Conservation (phyloP, 352 stramenopile species). For the Phytophthora meadii region DNA sequence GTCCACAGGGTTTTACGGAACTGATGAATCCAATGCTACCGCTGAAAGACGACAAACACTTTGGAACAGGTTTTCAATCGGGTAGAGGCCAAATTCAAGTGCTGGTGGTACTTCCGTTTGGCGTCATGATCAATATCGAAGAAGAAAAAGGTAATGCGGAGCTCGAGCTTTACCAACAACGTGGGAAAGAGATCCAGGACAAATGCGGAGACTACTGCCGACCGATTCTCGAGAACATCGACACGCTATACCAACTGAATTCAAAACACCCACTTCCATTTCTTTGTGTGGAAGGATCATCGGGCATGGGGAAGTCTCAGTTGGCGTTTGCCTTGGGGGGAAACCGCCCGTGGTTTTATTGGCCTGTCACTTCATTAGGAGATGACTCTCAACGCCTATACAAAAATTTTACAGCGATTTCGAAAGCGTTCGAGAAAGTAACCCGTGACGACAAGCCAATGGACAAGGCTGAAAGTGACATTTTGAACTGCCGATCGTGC, state of each 20-base stretch:
- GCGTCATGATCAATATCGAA: too few species aligned
- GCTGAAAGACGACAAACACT: too few species aligned
- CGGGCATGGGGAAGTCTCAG: conserved; percentile 2
- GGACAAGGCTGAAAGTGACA: background rate
- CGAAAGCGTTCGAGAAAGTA: background rate
- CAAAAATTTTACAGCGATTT: background rate
- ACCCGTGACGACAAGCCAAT: background rate
- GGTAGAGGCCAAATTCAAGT: too few species aligned
- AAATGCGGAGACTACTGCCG: background rate
- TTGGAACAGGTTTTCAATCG: too few species aligned
- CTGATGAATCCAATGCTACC: too few species aligned
- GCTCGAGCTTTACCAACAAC: too few species aligned
- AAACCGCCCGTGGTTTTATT: background rate
- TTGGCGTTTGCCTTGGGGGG: conserved; percentile 5
- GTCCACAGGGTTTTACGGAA: too few species aligned
- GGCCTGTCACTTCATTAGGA: background rate
- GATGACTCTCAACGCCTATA: background rate
- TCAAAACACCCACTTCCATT: too few species aligned
- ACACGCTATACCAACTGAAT: too few species aligned
- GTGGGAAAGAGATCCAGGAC: too few species aligned
- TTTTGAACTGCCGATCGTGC: background rate
- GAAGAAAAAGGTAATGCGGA: too few species aligned
- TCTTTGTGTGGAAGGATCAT: conserved; percentile 12
- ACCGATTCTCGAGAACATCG: background rate
- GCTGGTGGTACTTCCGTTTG: too few species aligned